Percentiles rank a stretch among this genome's conserved stretches.
Evolutionary conservation across 306 rosid species (phyloP).

Genomic region (Inga oerstediana): DNA sequence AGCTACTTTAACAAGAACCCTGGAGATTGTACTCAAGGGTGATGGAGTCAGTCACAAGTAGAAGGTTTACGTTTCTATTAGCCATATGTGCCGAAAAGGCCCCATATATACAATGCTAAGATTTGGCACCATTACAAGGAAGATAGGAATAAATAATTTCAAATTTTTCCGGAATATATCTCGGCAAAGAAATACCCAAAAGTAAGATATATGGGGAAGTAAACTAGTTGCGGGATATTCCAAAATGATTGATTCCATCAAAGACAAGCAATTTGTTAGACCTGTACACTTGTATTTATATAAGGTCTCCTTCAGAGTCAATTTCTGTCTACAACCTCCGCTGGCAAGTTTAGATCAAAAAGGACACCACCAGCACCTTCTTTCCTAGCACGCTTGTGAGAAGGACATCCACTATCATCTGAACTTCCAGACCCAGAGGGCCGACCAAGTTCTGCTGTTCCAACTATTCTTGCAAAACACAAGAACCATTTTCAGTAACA

Average conservation of each 20-base stretch:
- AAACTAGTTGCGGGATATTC: conserved; percentile 32
- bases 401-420: conserved; percentile 59
- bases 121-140: conserved; percentile 31
- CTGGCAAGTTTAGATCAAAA: conserved; percentile 96
- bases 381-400: conserved; percentile 82
- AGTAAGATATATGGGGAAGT: conserved; percentile 32
- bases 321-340: conserved; percentile 77
- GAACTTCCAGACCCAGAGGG: conserved; percentile 79
- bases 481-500: conserved; percentile 50
- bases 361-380: conserved; percentile 61
- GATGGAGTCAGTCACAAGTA: conserved; percentile 29
- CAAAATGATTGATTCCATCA: conserved; percentile 45
- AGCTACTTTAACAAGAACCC: conserved; percentile 30
- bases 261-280: conserved; percentile 61
- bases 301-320: conserved; percentile 54
- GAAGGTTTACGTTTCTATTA: conserved; percentile 46
- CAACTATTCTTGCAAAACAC: conserved; percentile 64
- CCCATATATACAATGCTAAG: conserved; percentile 53
- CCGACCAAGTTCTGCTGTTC: conserved; percentile 56
- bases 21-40: conserved; percentile 38
- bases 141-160: conserved; percentile 24
- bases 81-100: conserved; percentile 51
- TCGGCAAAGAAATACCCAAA: conserved; percentile 27
- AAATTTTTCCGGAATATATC: conserved; percentile 35
- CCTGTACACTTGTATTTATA: conserved; percentile 65